These are phyloP conservation scores for Acanthamoeba healyi DNA, from an alignment of 208 protist species.

Conservation along the genomic window DNA sequence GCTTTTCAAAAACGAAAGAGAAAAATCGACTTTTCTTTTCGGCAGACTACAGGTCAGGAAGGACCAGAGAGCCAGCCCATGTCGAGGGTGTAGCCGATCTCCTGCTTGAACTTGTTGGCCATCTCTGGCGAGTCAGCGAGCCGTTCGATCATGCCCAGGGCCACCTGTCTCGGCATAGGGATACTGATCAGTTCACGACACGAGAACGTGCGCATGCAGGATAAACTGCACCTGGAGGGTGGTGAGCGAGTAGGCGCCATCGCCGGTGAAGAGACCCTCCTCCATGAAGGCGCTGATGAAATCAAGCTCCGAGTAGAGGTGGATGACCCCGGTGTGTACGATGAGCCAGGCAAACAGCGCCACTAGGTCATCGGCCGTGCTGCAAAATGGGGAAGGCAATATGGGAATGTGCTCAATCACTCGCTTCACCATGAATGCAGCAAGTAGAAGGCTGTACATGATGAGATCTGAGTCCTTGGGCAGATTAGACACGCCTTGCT, in stretches of 20 bases:
- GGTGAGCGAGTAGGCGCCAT: conserved; percentile 66
- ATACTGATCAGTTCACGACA: too few species aligned
- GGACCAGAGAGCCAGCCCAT: conserved; percentile 48
- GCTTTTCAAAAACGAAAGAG: too few species aligned
- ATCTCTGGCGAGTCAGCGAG: conserved; percentile 47
- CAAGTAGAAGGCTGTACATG: neutral
- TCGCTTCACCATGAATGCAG: neutral
- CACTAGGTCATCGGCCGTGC: conserved; percentile 60
- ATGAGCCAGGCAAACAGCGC: conserved; percentile 63
- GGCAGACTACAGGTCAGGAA: neutral
- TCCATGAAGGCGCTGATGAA: conserved; percentile 66
- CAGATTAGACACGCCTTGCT: neutral
- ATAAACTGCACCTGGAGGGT: conserved; percentile 61
- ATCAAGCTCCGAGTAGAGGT: conserved; percentile 68
- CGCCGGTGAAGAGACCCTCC: conserved; percentile 51
- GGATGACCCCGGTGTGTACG: neutral
- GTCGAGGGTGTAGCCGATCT: conserved; percentile 62
- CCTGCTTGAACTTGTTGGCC: conserved; percentile 54
- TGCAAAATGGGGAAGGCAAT: neutral
- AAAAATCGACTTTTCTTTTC: too few species aligned
- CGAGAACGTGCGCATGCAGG: too few species aligned
- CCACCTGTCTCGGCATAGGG: too few species aligned
- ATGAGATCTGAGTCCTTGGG: conserved; percentile 49
- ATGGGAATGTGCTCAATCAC: too few species aligned
- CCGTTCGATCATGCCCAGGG: conserved; percentile 49